Evolutionary conservation across 169 alveolate genomes (phyloP).

Genomic region (Plasmodium sp.): DNA sequence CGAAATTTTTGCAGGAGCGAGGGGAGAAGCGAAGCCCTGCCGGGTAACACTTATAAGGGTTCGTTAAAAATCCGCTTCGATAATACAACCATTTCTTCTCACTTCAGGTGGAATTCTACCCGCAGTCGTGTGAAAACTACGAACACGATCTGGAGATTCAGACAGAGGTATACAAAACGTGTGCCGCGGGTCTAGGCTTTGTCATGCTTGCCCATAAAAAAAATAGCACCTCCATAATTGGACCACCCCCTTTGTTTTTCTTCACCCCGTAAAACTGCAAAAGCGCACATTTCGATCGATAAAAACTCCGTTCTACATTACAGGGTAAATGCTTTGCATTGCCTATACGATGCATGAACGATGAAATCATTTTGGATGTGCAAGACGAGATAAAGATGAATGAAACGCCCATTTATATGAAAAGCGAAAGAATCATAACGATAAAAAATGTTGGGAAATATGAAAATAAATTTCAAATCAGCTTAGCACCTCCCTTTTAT

Average conservation of each 20-base stretch:
- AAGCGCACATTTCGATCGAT: background rate
- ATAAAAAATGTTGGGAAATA: slow-evolving; percentile 67
- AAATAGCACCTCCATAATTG: background rate
- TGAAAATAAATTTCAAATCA: slow-evolving; percentile 59
- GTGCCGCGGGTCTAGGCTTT: background rate
- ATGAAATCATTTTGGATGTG: slow-evolving; percentile 52
- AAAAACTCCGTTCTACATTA: background rate
- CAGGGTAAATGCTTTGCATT: slow-evolving; percentile 26
- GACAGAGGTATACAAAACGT: slow-evolving; percentile 26
- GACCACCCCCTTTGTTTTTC: background rate
- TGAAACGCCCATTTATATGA: slow-evolving; percentile 65
- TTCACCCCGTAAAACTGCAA: background rate
- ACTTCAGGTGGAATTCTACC: slow-evolving; percentile 41
- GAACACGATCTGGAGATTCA: slow-evolving; percentile 24
- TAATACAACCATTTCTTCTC: background rate
- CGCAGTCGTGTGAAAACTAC: slow-evolving; percentile 40
- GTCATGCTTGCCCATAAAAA: background rate
- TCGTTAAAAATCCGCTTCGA: background rate
- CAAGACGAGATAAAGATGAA: slow-evolving; percentile 51
- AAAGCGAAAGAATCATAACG: slow-evolving; percentile 47
- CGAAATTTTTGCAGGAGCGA: background rate
- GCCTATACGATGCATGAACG: slow-evolving; percentile 58
- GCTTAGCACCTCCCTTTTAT: slow-evolving; percentile 60
- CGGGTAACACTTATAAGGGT: background rate
- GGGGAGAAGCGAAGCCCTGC: background rate